Percentiles rank a stretch among this genome's conserved stretches.
phyloP scores from a whole-genome alignment of 345 rosid species.

The Leavenworthia alabamica region DNA sequence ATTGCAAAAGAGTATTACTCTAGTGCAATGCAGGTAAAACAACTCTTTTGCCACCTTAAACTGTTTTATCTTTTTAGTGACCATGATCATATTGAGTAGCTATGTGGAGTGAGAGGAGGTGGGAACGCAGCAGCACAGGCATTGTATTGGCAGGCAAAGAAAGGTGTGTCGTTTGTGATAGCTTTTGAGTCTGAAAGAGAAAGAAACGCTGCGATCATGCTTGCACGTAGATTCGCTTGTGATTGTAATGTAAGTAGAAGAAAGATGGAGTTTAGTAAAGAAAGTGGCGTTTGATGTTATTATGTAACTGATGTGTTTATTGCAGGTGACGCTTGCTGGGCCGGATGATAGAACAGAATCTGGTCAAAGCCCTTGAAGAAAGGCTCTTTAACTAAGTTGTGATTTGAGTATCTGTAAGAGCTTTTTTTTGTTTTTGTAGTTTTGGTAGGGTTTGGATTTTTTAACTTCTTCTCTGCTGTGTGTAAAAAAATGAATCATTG shows the following conservation, averaged over 20 bases:
- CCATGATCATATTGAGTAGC: conserved; percentile 33
- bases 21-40: conserved; percentile 70
- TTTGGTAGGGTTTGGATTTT: conserved; percentile 11
- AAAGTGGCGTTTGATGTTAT: not conserved
- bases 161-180: conserved; percentile 62
- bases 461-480: conserved; percentile 15
- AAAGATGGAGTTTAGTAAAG: conserved; percentile 3
- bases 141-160: conserved; percentile 80
- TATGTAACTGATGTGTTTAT: conserved; percentile 14
- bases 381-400: conserved; percentile 6
- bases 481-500: conserved; percentile 17
- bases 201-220: conserved; percentile 86
- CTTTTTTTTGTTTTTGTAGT: conserved; percentile 22
- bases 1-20: conserved; percentile 87
- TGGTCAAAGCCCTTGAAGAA: not conserved
- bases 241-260: conserved; percentile 75
- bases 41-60: not conserved
- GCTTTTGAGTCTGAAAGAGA: conserved; percentile 90
- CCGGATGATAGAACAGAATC: conserved; percentile 35
- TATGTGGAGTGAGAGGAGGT: conserved; percentile 98
- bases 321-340: conserved; percentile 34
- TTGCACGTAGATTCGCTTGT: conserved; percentile 90
- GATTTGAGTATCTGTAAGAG: conserved; percentile 12
- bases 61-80: not conserved
- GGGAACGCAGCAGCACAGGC: conserved; percentile 97